These are phyloP conservation scores for Glycine soja DNA, from an alignment of 306 rosid species.

Conservation along the genomic window DNA sequence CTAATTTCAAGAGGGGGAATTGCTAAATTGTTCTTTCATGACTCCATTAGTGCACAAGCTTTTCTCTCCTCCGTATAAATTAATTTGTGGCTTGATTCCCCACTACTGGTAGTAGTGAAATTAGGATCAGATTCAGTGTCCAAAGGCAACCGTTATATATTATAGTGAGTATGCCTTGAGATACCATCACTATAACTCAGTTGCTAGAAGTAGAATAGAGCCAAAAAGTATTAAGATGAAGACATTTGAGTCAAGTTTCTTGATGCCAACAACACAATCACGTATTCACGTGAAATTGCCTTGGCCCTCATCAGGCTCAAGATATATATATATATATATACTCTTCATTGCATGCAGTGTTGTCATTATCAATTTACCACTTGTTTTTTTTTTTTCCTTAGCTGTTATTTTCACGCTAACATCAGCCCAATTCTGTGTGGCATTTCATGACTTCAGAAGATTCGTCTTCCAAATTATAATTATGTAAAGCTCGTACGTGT, in stretches of 20 bases:
- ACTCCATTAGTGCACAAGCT: background rate
- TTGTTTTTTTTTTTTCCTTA: background rate
- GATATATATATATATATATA: background rate
- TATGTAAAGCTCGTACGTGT: background rate
- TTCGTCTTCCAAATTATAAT: background rate
- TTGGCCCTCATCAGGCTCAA: background rate
- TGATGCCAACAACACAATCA: slow-evolving; percentile 40
- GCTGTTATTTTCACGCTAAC: too few species aligned
- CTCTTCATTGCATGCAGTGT: background rate
- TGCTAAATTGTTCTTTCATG: background rate
- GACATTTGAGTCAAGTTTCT: slow-evolving; percentile 22
- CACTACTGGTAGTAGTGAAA: background rate
- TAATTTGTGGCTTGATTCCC: slow-evolving; percentile 10
- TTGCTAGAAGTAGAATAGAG: background rate
- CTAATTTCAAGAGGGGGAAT: background rate
- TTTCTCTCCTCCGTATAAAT: background rate
- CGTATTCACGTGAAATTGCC: slow-evolving; percentile 28
- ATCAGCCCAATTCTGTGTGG: too few species aligned
- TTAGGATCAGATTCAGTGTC: slow-evolving; percentile 33
- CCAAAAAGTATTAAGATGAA: slow-evolving; percentile 38
- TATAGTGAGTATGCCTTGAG: background rate
- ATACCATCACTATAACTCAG: background rate
- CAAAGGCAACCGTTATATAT: background rate
- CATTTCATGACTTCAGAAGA: background rate
- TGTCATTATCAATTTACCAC: slow-evolving; percentile 12